Percentiles rank a stretch among this genome's conserved stretches.
Evolutionary conservation across 2,329 filamentous ascomycete genomes (phyloP).

Genomic region (Capronia epimyces): DNA sequence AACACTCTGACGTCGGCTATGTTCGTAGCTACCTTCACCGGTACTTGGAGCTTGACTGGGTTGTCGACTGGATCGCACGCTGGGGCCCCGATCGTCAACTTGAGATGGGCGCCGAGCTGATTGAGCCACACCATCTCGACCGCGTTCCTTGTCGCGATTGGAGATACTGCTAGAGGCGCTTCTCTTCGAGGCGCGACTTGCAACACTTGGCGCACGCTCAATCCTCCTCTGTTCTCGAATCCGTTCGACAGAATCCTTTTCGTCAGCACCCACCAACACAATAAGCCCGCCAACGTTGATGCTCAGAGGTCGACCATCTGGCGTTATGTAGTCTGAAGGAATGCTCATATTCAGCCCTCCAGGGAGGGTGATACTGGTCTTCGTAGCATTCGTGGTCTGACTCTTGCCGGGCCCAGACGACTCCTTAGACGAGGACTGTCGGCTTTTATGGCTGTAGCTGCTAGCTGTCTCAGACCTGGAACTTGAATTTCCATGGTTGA

Average conservation of each 20-base stretch:
- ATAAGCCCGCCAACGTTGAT: constrained; percentile 17
- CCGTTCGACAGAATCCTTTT: constrained; percentile 8
- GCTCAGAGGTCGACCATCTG: constrained; percentile 22
- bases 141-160: constrained; percentile 7
- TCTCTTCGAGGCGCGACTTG: constrained; percentile 17
- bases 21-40: constrained; percentile 10
- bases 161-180: constrained; percentile 21
- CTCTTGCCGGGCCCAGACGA: constrained; percentile 24
- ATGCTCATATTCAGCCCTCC: constrained; percentile 22
- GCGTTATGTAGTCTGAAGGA: constrained; percentile 17
- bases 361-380: constrained; percentile 19
- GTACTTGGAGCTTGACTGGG: constrained; percentile 20
- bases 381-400: constrained; percentile 11
- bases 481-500: constrained; percentile 19
- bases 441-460: constrained; percentile 26
- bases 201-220: constrained; percentile 21
- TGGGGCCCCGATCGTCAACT: constrained; percentile 15
- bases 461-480: constrained; percentile 27
- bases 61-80: constrained; percentile 17
- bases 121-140: constrained; percentile 2
- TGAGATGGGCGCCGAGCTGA: constrained; percentile 17
- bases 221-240: constrained; percentile 20
- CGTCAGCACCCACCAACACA: constrained; percentile 13
- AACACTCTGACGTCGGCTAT: constrained; percentile 17
- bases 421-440: constrained; percentile 28